Conservation (phyloP, 495 filamentous ascomycete genomes). For the Cryomyces antarcticus region DNA sequence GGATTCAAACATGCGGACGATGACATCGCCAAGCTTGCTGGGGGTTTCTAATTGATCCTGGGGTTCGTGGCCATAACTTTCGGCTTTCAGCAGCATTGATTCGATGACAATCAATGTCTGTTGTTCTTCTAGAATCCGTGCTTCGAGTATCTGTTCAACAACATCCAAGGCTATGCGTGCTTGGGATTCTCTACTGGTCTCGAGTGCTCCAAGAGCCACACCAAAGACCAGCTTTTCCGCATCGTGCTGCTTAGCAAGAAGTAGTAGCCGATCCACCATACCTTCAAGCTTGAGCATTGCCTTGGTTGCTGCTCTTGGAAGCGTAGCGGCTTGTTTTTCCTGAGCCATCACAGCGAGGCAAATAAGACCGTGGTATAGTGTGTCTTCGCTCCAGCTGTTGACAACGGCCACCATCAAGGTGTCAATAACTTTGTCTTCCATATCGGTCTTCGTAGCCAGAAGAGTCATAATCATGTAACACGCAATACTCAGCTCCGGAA, state of each 20-base stretch:
- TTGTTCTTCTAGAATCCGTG: neutral
- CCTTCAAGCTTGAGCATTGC: conserved; percentile 43
- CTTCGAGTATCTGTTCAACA: neutral
- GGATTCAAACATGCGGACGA: neutral
- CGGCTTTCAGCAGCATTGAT: neutral
- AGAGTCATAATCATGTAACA: conserved; percentile 81
- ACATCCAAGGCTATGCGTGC: neutral
- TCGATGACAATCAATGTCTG: conserved; percentile 1
- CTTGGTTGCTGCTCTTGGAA: conserved; percentile 49
- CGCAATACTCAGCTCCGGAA: conserved; percentile 56
- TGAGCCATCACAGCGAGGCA: conserved; percentile 66
- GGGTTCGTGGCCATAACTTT: neutral
- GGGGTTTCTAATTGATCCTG: neutral
- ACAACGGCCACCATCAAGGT: conserved; percentile 75
- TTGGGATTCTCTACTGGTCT: conserved; percentile 23
- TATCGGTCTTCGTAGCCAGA: conserved; percentile 55
- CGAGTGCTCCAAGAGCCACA: conserved; percentile 43
- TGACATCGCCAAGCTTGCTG: neutral
- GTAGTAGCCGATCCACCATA: conserved; percentile 33
- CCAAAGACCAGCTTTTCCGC: conserved; percentile 58
- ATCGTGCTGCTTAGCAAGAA: conserved; percentile 41
- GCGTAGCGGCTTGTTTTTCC: conserved; percentile 29
- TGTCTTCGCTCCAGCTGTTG: conserved; percentile 50
- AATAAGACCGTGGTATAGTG: conserved; percentile 48
- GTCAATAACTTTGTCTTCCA: conserved; percentile 53